Base-by-base conservation (phyloP, 306 rosid genomes). In the Rosa persica region DNA sequence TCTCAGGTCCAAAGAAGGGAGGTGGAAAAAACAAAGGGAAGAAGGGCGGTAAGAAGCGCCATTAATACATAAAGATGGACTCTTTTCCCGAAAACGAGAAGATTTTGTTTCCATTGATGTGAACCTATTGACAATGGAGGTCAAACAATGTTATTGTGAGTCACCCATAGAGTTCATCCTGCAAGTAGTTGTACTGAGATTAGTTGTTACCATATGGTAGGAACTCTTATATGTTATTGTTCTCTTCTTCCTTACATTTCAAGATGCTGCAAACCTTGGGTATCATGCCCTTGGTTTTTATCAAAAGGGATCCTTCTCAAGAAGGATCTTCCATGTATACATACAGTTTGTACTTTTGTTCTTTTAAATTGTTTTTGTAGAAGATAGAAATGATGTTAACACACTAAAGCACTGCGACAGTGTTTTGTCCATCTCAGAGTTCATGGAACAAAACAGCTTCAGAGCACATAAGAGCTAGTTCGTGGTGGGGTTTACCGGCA, bases 11-110 rank as follows among this genome's bases (percentile, higher is more conserved):
- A 76, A 81, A 72, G 61, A 81, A 85, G 65, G 87, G 88, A 10
- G 38, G 73, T 7, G 83, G 89, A 49, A 81, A 80, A 73, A 73
- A 49, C 20, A 34, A 43, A 58, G 87, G 91, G 34, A 76, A 73
- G 57, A 72, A 39, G 22, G 83, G 74, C 3, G 83, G 90, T 70
- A 82, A 49, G 85, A 80, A 86, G 71, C 83, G 73, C 55, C 83
- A 71, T 36, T 83, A 78, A 58, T 69, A 10, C 55, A 25, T 25
- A 16, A 42, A 22, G 40, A 74, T 25, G 40, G 69, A 36, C 40
- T 3, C 9, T 1, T 0, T 73, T 30, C 8, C 57, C 2, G 16
- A 40, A 25, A 25, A 58, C 15, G 19, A 42, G 65, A 8, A 20
- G 76, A 36, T 54, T 25, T n/a, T 38, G 39, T 61, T 74, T 74